Percentiles rank a stretch among this genome's conserved stretches.
Conservation (phyloP, 257 asterid genomes). For the Lycium barbarum region DNA sequence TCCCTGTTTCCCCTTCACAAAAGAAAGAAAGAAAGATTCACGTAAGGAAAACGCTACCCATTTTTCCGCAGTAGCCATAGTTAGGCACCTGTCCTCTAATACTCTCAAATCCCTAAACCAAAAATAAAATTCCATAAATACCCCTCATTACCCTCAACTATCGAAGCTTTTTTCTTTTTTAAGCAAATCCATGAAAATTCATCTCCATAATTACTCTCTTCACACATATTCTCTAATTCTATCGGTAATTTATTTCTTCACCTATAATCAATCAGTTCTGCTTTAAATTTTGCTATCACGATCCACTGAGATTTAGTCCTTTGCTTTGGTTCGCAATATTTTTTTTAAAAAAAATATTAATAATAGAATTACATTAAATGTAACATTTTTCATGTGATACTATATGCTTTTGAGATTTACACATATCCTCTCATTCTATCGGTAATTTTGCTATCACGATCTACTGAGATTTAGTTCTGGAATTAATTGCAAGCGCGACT, state of each 20-base stretch:
- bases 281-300: neutral
- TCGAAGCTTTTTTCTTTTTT: neutral
- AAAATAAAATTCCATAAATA: neutral
- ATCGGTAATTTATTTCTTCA: neutral
- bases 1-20: neutral
- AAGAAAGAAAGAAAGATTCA: neutral
- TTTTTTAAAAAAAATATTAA: too few species aligned
- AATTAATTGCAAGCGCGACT: too few species aligned
- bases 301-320: neutral
- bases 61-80: neutral
- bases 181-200: neutral
- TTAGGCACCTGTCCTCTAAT: neutral
- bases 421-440: too few species aligned
- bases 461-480: neutral
- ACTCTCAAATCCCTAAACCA: neutral
- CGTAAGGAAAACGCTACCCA: constrained; percentile 23
- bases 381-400: too few species aligned
- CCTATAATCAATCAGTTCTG: neutral
- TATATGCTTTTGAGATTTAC: too few species aligned
- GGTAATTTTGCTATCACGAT: too few species aligned
- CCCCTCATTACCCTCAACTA: neutral
- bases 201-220: neutral
- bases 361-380: too few species aligned
- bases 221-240: neutral
- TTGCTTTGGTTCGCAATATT: too few species aligned